These are phyloP conservation scores for Leishmania lainsoni DNA, from an alignment of 208 protist species.

Conservation along the genomic window DNA sequence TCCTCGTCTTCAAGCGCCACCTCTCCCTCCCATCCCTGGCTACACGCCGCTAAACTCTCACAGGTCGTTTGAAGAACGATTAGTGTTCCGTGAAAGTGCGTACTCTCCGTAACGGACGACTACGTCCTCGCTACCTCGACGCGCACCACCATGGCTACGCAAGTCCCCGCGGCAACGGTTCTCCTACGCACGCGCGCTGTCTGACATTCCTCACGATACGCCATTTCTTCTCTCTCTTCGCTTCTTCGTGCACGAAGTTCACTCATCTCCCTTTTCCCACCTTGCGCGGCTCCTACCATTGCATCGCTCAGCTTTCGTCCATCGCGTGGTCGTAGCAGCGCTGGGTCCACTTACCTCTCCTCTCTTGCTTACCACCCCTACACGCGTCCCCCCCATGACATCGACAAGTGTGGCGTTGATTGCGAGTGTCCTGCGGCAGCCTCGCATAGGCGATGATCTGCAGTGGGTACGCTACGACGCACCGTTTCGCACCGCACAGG, in stretches of 20 bases:
- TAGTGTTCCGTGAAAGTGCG: background rate
- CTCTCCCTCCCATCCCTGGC: background rate
- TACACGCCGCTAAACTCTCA: background rate
- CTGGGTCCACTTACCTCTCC: background rate
- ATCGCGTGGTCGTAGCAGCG: background rate
- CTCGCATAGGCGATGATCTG: constrained; percentile 14
- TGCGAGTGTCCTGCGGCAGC: constrained; percentile 15
- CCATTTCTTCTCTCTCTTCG: background rate
- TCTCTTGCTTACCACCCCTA: background rate
- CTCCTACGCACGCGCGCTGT: background rate
- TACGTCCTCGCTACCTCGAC: background rate
- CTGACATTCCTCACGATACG: background rate
- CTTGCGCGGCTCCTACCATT: background rate
- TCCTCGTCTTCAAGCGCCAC: background rate
- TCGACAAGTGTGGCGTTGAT: constrained; percentile 28
- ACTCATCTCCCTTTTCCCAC: background rate
- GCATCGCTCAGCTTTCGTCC: background rate
- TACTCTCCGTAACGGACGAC: background rate
- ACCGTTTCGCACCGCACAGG: constrained; percentile 30
- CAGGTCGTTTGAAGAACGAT: background rate
- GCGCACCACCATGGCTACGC: background rate
- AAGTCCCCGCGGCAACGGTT: background rate
- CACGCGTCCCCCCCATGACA: constrained; percentile 14
- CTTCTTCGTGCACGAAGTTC: background rate
- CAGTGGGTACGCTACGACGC: constrained; percentile 18